Base-by-base conservation (phyloP, 2,329 filamentous ascomycete genomes). In the Aspergillus clavatus region DNA sequence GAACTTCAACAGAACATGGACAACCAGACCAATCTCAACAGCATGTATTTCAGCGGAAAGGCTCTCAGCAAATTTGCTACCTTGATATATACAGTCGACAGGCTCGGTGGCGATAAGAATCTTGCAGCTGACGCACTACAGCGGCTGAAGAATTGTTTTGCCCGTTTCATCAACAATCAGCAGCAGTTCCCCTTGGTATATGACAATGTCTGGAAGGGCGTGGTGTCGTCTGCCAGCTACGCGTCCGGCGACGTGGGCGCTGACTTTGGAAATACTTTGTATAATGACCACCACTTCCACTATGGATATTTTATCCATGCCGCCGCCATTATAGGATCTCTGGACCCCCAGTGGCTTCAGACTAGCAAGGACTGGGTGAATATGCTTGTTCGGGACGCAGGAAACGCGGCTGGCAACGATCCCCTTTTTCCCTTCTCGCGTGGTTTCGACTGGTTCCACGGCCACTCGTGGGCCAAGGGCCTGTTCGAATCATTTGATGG, bases 41-140 rank as follows among this genome's bases (percentile, higher is more conserved):
- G 89, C 28, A 90, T 95, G 82, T 97, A 97, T 68, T 96, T 85
- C 66, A 87, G 86, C 55, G 93, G 93, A 56, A 97, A 91, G 74
- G 85, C 82, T 1, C 70, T 93, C 14, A 84, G 83, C 51, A 91
- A 91, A 62, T 90, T 89, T 65, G 87, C 85, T 1, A 73, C 74
- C 12, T 72, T 90, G 22, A 69, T 87, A 29, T 83, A 86, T 56
- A 79, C 82, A 0, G 74, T 83, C 33, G 73, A 82, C 47, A 78
- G 86, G 52, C 67, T 91, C 50, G 65, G 86, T 5, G 73, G 75
- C 8, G 79, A 89, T 53, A 64, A 69, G 27, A 69, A 67, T 2
- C 62, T 86, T 23, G 81, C 81, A 0, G 71, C 78, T 47, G 69
- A 71, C 5, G 82, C 82, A 0, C 65, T 90, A 38, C 65, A 65